Percentiles rank a stretch among this genome's conserved stretches.
phyloP scores from a whole-genome alignment of 495 filamentous ascomycete species.

The Evernia prunastri region DNA sequence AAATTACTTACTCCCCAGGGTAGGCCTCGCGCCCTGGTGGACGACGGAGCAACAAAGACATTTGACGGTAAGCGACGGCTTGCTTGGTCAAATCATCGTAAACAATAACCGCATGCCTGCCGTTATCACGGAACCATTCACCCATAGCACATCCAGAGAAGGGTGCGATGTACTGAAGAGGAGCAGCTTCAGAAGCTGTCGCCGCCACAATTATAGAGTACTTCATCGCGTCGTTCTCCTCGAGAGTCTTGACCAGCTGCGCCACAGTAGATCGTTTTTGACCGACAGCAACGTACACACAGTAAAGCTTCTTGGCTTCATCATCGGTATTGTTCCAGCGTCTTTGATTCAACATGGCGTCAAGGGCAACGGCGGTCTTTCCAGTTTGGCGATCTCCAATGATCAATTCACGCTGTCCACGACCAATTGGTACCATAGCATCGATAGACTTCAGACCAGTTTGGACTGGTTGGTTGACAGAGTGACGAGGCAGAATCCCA shows the following conservation, averaged over 20 bases:
- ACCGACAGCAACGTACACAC: constrained; percentile 96
- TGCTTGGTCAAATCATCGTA: constrained; percentile 98
- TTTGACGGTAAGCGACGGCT: constrained; percentile 99
- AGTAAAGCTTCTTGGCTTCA: constrained; percentile 98
- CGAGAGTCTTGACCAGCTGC: constrained; percentile 97
- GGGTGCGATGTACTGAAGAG: constrained; percentile 89
- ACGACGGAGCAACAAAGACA: constrained; percentile 98
- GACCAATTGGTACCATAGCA: constrained; percentile 98
- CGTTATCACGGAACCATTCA: constrained; percentile 87
- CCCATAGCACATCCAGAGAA: constrained; percentile 81
- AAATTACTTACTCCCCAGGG: constrained; percentile 71
- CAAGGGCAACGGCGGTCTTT: constrained; percentile 98
- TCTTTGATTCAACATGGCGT: constrained; percentile 98
- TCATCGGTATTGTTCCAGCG: constrained; percentile 87
- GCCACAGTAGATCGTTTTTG: constrained; percentile 99
- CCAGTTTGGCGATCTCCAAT: constrained; percentile 99
- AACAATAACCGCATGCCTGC: constrained; percentile 87
- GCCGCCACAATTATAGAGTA: constrained; percentile 93
- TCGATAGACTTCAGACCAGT: constrained; percentile 99
- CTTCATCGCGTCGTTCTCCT: constrained; percentile 99
- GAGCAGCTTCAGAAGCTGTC: constrained; percentile 94
- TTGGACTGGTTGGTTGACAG: constrained; percentile 98
- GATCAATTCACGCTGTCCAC: constrained; percentile 99
- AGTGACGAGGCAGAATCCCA: constrained; percentile 92
- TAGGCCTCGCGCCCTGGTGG: constrained; percentile 99